Percentiles rank a stretch among this genome's conserved stretches.
These are phyloP conservation scores for Flaveria linearis DNA, from an alignment of 129 eudicot species.

Conservation along the genomic window DNA sequence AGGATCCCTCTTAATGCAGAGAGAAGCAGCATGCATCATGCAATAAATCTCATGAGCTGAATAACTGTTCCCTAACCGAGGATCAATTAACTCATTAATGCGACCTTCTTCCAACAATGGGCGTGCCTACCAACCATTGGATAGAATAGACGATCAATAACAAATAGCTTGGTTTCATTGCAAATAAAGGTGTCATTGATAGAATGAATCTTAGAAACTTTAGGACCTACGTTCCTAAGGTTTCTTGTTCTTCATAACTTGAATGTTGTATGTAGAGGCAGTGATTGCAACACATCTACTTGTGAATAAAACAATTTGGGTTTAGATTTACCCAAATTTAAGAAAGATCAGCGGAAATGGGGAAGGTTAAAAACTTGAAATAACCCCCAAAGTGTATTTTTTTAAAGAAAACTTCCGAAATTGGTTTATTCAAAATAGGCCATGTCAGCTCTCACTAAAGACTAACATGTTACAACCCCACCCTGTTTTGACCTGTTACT, in stretches of 20 bases:
- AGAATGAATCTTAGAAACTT: neutral
- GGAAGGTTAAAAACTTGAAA: neutral
- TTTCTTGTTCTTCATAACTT: neutral
- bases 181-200: neutral
- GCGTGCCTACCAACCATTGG: conserved; percentile 58
- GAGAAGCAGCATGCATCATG: conserved; percentile 91
- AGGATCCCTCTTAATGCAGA: conserved; percentile 93
- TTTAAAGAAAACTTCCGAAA: neutral
- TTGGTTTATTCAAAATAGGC: neutral
- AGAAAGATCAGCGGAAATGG: neutral
- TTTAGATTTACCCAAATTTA: neutral
- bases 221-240: neutral
- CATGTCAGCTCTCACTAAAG: neutral
- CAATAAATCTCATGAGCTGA: conserved; percentile 74
- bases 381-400: neutral
- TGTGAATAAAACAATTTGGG: neutral
- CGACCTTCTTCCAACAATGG: conserved; percentile 76
- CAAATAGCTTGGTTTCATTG: neutral
- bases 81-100: conserved; percentile 70
- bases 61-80: conserved; percentile 61
- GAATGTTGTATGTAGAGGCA: neutral
- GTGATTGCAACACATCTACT: neutral
- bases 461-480: neutral
- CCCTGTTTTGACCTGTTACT: neutral
- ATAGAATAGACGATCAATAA: neutral